Base-by-base conservation (phyloP, 2,329 filamentous ascomycete species). In the Alternaria solani region DNA sequence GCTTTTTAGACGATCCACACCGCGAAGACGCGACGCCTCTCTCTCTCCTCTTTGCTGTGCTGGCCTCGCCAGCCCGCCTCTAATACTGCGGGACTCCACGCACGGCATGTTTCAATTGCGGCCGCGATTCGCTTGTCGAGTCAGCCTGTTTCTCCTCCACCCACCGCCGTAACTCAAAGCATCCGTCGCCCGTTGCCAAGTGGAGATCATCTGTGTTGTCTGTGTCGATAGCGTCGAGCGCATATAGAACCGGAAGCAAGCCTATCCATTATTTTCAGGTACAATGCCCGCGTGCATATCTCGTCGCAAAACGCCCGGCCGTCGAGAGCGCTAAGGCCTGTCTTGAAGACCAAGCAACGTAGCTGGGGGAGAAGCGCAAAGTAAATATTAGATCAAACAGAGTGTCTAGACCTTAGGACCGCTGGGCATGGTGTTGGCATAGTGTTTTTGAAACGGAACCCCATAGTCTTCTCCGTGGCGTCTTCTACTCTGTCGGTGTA, bases 171-270 rank as follows among this genome's bases (percentile, higher is more conserved):
- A 65, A 61, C 63, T 60, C 66, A 55, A 51, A 47, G 61, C 54
- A 48, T 59, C 54, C 51, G 52, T 51, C 54, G 62, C 64, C 67
- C 61, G 65, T 71, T 73, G 71, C 71, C 71, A 69, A 74, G 71
- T 60, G 63, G 61, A 59, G 63, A 66, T 68, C 67, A 65, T 67
- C 66, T 55, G 26, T 64, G 63, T 72, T 68, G 62, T 69, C 57
- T 72, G 71, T 68, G 63, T 63, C 65, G 36, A 61, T 63, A 67
- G 63, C 57, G 62, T 53, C 59, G 55, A 46, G 46, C 57, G 56
- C 46, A 60, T 54, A 59, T 63, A 55, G 53, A 58, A 44, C 52
- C 59, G 43, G 55, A 56, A 53, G 59, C 62, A 57, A 36, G 55
- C 59, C 58, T 59, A 48, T 55, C 65, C 62, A 59, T 38, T 60